Percentiles rank a stretch among this genome's conserved stretches.
These are phyloP conservation scores for Psilocybe tampanensis DNA, from an alignment of 768 basidiomycete genomes.

Conservation along the genomic window DNA sequence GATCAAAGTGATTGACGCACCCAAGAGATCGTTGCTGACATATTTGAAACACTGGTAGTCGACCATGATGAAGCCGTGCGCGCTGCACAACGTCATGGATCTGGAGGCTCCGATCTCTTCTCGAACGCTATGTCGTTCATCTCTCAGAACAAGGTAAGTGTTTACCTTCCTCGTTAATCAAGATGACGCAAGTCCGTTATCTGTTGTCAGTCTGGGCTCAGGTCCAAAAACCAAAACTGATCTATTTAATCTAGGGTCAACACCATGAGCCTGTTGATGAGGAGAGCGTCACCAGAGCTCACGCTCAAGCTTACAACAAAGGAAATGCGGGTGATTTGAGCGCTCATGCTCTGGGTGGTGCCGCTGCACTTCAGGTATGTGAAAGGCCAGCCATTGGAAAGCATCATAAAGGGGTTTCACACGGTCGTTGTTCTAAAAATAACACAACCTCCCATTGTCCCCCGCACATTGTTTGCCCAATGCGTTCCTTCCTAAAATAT, in stretches of 20 bases:
- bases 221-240: too few relatives aligned
- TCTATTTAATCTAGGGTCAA: constrained; percentile 37
- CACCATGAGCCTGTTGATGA: constrained; percentile 70
- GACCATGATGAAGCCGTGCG: constrained; percentile 63
- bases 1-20: neutral
- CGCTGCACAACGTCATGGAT: constrained; percentile 55
- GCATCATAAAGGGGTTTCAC: neutral
- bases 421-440: constrained; percentile 5
- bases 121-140: constrained; percentile 55
- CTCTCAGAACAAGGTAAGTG: constrained; percentile 51
- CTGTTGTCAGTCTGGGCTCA: too few relatives aligned
- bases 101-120: constrained; percentile 61
- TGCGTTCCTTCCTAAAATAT: neutral
- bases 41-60: constrained; percentile 34
- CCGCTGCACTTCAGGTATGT: constrained; percentile 73
- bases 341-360: constrained; percentile 69
- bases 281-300: constrained; percentile 58
- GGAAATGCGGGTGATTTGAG: constrained; percentile 52
- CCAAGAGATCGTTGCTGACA: constrained; percentile 3
- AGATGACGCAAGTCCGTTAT: neutral
- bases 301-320: constrained; percentile 61
- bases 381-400: neutral
- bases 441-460: neutral
- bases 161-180: neutral
- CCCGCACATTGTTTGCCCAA: neutral